Base-by-base conservation (phyloP, 1,284 basidiomycete genomes). In the Naganishia liquefaciens region DNA sequence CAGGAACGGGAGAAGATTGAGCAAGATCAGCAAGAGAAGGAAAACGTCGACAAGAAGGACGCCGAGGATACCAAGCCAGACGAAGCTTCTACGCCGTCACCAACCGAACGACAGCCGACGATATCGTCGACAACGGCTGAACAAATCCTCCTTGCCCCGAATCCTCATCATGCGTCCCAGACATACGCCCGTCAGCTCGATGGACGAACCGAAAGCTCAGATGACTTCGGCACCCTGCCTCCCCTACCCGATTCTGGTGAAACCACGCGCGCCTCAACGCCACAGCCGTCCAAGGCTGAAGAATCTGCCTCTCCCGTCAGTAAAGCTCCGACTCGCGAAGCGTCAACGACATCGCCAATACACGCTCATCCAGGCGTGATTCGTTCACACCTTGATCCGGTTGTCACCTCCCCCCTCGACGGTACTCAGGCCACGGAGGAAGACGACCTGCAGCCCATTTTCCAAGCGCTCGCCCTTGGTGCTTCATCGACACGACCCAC, bases 71-170 rank as follows among this genome's bases (percentile, higher is more conserved):
- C 49, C 23, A 51, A 28, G 15, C 49, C 25, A 23, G 25, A 49
- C 23, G 49, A 30, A 27, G 17, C 25, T 37, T 19, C 51, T 11
- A 46, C 63, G 13, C 17, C 44, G 4, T 19, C 54, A 17, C 30
- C 33, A n/a, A 27, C 39, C 1, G 27, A 33, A 28, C 15, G 46
- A 19, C 17, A 51, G n/a, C 55, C 49, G 5, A 13, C 21, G 10
- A 50, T 67, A 1, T 68, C 70, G 0, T 27, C 66, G 6, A 27
- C 39, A 21, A 42, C 49, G n/a, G 64, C 63, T 25, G 49, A 49
- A 33, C 55, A 66, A 47, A 54, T 42, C 25, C 27, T 62, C 13
- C 47, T 49, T 17, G 46, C 53, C 51, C 30, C 42, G 13, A 39
- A 60, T 50, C 58, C 63, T 1, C 46, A 53, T 39, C 37, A 52